phyloP scores from a whole-genome alignment of 305 asterid species.

The Fraxinus greggii region DNA sequence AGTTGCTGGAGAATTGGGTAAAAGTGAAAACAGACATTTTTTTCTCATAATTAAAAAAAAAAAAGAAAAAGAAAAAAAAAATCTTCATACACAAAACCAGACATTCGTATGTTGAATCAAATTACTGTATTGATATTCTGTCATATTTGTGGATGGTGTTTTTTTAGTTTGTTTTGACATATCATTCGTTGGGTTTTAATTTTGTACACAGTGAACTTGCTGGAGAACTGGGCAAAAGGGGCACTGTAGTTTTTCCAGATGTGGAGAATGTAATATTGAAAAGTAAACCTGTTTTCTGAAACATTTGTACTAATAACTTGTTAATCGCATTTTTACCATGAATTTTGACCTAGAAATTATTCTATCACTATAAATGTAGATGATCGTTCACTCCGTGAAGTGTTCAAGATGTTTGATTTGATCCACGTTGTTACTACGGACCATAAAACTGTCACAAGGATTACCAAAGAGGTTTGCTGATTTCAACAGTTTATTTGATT shows the following conservation, averaged over 20 bases:
- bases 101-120: neutral
- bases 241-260: constrained; percentile 52
- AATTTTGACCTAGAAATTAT: constrained; percentile 23
- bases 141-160: neutral
- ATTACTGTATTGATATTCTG: neutral
- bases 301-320: neutral
- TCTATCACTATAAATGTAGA: constrained; percentile 39
- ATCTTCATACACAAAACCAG: neutral
- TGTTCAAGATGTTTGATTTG: constrained; percentile 86
- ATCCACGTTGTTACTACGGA: constrained; percentile 79
- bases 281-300: constrained; percentile 36
- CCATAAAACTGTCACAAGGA: constrained; percentile 75
- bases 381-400: constrained; percentile 79
- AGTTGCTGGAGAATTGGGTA: constrained; percentile 68
- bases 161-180: constrained; percentile 11
- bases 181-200: neutral
- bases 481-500: constrained; percentile 6
- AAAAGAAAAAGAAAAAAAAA: neutral
- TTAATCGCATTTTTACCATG: neutral
- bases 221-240: constrained; percentile 63
- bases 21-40: constrained; percentile 50
- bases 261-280: constrained; percentile 72
- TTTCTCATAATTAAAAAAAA: neutral
- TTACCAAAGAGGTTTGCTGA: constrained; percentile 73
- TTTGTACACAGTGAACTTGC: constrained; percentile 73